phyloP scores from a whole-genome alignment of 2,329 filamentous ascomycete species.

The Lachnellula subtilissima region DNA sequence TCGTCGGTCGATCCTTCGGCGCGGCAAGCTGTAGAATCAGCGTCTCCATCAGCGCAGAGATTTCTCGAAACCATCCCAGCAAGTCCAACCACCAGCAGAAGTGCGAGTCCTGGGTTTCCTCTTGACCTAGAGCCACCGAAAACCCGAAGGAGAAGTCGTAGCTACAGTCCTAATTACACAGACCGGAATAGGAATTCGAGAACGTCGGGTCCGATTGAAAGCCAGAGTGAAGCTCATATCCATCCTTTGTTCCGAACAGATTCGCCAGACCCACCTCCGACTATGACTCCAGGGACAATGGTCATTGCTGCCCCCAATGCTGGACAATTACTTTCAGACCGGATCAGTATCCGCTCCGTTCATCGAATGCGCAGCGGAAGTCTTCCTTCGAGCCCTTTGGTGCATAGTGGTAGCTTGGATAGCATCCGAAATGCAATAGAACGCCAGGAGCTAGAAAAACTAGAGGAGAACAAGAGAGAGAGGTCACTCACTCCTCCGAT shows the following conservation, averaged over 20 bases:
- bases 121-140: conserved; percentile 51
- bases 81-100: conserved; percentile 59
- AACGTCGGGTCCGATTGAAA: conserved; percentile 32
- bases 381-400: conserved; percentile 47
- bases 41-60: conserved; percentile 31
- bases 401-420: conserved; percentile 46
- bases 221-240: conserved; percentile 58
- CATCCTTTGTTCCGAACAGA: conserved; percentile 74
- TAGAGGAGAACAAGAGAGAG: conserved; percentile 26
- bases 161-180: conserved; percentile 26
- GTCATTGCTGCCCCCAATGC: conserved; percentile 67
- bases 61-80: conserved; percentile 68
- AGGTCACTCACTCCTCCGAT: conserved; percentile 56
- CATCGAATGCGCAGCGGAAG: conserved; percentile 53
- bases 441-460: conserved; percentile 25
- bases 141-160: conserved; percentile 26
- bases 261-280: conserved; percentile 61
- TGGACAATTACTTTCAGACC: conserved; percentile 57
- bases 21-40: conserved; percentile 50
- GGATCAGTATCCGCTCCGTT: conserved; percentile 46
- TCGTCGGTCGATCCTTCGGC: conserved; percentile 60
- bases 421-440: conserved; percentile 29
- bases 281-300: conserved; percentile 63
- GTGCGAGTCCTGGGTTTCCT: conserved; percentile 57
- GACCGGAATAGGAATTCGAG: conserved; percentile 13